A percentile compares a stretch with the other conserved stretches of the same genome.
These are phyloP conservation scores for Populus deltoides DNA, from an alignment of 345 rosid genomes.

Conservation along the genomic window DNA sequence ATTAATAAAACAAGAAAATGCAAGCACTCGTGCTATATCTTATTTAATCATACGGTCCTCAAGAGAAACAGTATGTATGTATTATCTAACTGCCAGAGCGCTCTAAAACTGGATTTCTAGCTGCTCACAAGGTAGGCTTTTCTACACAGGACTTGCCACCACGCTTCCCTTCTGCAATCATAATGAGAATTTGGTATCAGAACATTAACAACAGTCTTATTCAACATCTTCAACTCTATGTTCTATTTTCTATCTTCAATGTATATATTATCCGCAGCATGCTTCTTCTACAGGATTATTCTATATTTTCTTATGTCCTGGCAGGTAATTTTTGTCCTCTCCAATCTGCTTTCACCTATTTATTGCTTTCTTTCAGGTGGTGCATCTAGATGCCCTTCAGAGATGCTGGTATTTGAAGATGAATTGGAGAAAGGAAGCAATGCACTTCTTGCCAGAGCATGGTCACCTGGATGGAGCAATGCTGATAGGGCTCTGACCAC, in stretches of 20 bases:
- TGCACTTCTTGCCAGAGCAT: conserved; percentile 94
- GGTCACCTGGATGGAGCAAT: conserved; percentile 98
- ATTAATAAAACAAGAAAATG: not conserved
- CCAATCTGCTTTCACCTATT: conserved; percentile 3
- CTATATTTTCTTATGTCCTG: not conserved
- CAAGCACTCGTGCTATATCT: not conserved
- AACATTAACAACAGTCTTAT: not conserved
- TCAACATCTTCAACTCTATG: not conserved
- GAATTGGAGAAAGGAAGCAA: conserved; percentile 94
- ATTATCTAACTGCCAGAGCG: not conserved
- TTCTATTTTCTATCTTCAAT: not conserved
- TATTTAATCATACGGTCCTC: not conserved
- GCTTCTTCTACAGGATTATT: not conserved
- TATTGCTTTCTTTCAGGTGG: conserved; percentile 52
- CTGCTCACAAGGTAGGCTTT: not conserved
- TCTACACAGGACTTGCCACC: not conserved
- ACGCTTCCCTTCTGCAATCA: not conserved
- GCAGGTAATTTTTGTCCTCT: not conserved
- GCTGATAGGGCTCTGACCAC: conserved; percentile 87
- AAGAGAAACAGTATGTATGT: not conserved
- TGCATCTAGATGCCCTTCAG: conserved; percentile 62
- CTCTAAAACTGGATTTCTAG: not conserved
- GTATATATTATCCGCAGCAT: not conserved
- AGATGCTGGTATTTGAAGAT: conserved; percentile 75
- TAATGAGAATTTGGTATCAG: not conserved